These are phyloP conservation scores for Turnera subulata DNA, from an alignment of 345 rosid genomes.

Conservation along the genomic window DNA sequence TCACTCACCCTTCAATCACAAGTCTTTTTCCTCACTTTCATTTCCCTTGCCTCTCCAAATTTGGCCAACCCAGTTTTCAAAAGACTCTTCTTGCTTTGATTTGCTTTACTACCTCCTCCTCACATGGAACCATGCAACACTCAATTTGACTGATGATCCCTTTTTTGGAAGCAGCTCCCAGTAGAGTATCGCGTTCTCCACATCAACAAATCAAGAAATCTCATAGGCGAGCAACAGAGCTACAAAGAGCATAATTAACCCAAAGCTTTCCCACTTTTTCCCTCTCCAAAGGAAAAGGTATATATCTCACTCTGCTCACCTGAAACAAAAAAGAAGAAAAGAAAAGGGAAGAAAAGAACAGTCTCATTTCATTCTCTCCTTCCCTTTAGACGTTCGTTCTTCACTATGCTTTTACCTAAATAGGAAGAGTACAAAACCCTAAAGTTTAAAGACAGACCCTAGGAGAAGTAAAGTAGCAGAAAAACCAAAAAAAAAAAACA, in stretches of 20 bases:
- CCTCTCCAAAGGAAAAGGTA: neutral
- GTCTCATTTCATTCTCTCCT: neutral
- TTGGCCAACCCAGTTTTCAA: no score
- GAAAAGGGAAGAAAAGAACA: no score
- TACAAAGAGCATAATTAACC: neutral
- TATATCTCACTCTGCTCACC: neutral
- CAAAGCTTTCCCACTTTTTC: neutral
- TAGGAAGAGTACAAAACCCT: neutral
- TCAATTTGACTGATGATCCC: conserved; percentile 9
- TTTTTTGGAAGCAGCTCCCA: neutral
- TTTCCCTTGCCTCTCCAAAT: no score
- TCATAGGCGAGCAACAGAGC: neutral
- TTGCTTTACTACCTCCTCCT: neutral
- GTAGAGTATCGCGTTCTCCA: no score
- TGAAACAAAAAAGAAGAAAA: neutral
- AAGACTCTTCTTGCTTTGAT: neutral
- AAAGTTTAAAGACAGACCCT: neutral
- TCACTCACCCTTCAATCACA: neutral
- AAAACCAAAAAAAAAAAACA: conserved; percentile 1
- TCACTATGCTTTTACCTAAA: neutral
- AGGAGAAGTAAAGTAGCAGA: neutral
- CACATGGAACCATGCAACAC: conserved; percentile 20
- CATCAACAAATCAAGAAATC: no score
- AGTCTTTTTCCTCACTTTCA: conserved; percentile 2
- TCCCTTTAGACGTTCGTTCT: neutral